Conservation (phyloP, 2,329 filamentous ascomycete genomes). For the Didymella arachidicola region DNA sequence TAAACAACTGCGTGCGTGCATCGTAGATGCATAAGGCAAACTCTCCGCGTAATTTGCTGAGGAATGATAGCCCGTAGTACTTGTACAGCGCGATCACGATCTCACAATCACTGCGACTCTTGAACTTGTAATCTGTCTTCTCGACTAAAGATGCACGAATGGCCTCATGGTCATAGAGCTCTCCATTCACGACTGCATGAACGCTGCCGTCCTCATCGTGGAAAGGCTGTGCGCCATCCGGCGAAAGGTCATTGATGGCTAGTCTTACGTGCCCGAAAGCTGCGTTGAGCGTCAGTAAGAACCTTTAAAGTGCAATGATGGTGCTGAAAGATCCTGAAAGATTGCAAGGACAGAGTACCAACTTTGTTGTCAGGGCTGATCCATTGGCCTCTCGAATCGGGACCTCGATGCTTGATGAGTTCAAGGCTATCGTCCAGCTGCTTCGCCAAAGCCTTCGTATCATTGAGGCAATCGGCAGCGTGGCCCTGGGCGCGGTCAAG, state of each 20-base stretch:
- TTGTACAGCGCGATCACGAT: conserved; percentile 61
- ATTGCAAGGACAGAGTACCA: conserved; percentile 40
- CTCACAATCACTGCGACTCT: conserved; percentile 59
- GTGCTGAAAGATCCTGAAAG: not conserved
- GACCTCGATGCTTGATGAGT: conserved; percentile 55
- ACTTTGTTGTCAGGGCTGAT: conserved; percentile 54
- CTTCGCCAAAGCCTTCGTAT: conserved; percentile 13
- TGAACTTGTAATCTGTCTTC: conserved; percentile 54
- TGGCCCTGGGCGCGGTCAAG: conserved; percentile 14
- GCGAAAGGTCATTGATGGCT: conserved; percentile 34
- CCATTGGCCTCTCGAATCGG: conserved; percentile 56
- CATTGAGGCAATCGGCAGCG: not conserved
- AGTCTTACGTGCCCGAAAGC: conserved; percentile 34
- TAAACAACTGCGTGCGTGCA: conserved; percentile 46
- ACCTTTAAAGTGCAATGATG: not conserved
- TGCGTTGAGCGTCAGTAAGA: conserved; percentile 12
- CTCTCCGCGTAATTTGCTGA: conserved; percentile 61
- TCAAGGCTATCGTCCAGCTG: conserved; percentile 21
- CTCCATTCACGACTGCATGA: conserved; percentile 67
- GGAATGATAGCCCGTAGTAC: conserved; percentile 53
- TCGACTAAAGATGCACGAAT: conserved; percentile 50
- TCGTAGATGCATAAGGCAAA: conserved; percentile 63
- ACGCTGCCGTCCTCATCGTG: conserved; percentile 38
- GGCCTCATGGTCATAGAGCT: conserved; percentile 63
- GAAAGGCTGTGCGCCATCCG: conserved; percentile 32